Conservation (phyloP, 768 basidiomycete genomes). For the Suillus variegatus region DNA sequence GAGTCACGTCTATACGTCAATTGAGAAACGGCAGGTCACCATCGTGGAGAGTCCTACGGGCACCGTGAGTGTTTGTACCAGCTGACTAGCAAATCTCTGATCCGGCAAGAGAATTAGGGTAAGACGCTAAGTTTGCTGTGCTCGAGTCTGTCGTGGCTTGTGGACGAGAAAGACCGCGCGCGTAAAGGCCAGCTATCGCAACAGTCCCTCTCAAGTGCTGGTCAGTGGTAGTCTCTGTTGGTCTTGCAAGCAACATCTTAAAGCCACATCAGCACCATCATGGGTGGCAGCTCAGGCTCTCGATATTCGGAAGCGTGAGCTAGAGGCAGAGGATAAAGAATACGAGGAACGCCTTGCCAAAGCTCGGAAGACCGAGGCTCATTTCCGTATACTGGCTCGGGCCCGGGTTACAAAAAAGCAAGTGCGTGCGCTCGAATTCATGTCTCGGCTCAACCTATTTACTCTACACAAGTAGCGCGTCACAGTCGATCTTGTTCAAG, state of each 20-base stretch:
- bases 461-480: constrained; percentile 23
- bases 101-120: constrained; percentile 50
- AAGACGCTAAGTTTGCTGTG: constrained; percentile 85
- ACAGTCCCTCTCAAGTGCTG: constrained; percentile 23
- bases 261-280: constrained; percentile 47
- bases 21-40: constrained; percentile 74
- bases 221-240: constrained; percentile 18
- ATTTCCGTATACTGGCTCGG: constrained; percentile 50
- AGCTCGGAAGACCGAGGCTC: constrained; percentile 65
- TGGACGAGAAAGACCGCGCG: constrained; percentile 68
- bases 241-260: constrained; percentile 1
- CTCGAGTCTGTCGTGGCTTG: constrained; percentile 73
- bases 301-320: constrained; percentile 59
- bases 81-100: neutral
- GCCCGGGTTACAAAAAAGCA: constrained; percentile 62
- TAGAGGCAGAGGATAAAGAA: constrained; percentile 68
- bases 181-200: constrained; percentile 62
- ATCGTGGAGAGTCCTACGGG: constrained; percentile 91
- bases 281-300: constrained; percentile 80
- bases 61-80: constrained; percentile 53
- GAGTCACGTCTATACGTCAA: constrained; percentile 79
- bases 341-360: constrained; percentile 59
- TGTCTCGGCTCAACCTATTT: constrained; percentile 4
- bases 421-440: constrained; percentile 39
- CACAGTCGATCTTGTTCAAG: constrained; percentile 14